phyloP scores from a whole-genome alignment of 148 eudicot species.

The Nepenthes gracilis region DNA sequence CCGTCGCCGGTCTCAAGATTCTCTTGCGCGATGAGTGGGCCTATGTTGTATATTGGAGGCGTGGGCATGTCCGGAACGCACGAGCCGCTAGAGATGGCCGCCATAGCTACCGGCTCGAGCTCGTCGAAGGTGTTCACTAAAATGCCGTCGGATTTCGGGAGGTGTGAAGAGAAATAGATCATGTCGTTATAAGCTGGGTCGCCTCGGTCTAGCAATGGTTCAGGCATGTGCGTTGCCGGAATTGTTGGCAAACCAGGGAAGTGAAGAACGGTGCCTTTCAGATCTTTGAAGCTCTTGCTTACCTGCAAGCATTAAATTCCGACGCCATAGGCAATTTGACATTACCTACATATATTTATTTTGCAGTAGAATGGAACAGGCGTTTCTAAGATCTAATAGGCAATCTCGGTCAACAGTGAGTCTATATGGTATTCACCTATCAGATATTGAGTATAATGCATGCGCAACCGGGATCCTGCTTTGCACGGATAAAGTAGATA shows the following conservation, averaged over 20 bases:
- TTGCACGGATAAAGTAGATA: too few species aligned
- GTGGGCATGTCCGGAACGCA: slow-evolving; percentile 17
- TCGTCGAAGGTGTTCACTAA: slow-evolving; percentile 18
- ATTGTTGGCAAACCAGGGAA: slow-evolving; percentile 31
- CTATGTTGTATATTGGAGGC: slow-evolving; percentile 23
- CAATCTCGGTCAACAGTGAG: too few species aligned
- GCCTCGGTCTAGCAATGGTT: slow-evolving; percentile 10
- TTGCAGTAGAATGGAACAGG: too few species aligned
- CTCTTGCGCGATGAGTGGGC: slow-evolving; percentile 15
- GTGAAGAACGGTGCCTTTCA: slow-evolving; percentile 3
- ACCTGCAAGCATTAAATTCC: background rate
- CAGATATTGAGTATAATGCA: too few species aligned
- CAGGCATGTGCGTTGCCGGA: slow-evolving; percentile 16
- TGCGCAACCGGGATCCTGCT: too few species aligned
- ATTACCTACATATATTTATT: too few species aligned
- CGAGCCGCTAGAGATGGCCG: slow-evolving; percentile 13
- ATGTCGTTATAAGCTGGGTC: slow-evolving; percentile 11
- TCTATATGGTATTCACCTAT: too few species aligned
- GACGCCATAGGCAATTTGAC: too few species aligned
- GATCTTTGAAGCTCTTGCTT: slow-evolving; percentile 11
- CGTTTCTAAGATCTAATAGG: too few species aligned
- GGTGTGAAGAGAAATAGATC: slow-evolving; percentile 1
- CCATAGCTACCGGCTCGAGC: slow-evolving; percentile 17
- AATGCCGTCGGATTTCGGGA: slow-evolving; percentile 25
- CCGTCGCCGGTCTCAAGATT: background rate